Percentiles rank a stretch among this genome's conserved stretches.
These are phyloP conservation scores for Nakazawaea anatomiae DNA, from an alignment of 805 yeast genomes.

Conservation along the genomic window DNA sequence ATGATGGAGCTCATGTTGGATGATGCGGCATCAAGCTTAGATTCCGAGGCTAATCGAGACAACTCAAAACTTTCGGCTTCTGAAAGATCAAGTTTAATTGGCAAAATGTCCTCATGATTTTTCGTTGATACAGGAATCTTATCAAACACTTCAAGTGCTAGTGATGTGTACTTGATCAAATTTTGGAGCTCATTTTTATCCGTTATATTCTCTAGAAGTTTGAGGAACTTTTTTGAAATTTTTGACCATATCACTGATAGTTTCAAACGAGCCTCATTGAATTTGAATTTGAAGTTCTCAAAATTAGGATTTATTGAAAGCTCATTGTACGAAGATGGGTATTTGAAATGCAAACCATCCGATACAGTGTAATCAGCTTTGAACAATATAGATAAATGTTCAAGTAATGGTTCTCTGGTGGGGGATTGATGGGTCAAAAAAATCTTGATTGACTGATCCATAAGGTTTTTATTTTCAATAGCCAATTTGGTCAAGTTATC, in stretches of 20 bases:
- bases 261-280: conserved; percentile 54
- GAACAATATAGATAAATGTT: conserved; percentile 59
- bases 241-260: conserved; percentile 60
- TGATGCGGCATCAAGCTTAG: not conserved
- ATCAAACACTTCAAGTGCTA: conserved; percentile 58
- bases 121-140: conserved; percentile 47
- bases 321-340: conserved; percentile 66
- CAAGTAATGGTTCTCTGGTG: conserved; percentile 60
- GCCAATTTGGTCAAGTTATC: conserved; percentile 36
- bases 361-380: conserved; percentile 69
- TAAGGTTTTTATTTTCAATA: conserved; percentile 23
- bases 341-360: conserved; percentile 67
- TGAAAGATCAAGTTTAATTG: conserved; percentile 20
- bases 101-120: conserved; percentile 26
- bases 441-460: conserved; percentile 43
- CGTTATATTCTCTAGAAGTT: conserved; percentile 29
- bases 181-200: conserved; percentile 24
- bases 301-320: conserved; percentile 56
- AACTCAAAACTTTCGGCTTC: conserved; percentile 8
- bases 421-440: conserved; percentile 69
- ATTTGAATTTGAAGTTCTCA: conserved; percentile 58
- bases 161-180: conserved; percentile 39
- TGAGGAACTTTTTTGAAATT: conserved; percentile 46
- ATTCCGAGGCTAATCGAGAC: not conserved
- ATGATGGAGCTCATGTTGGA: conserved; percentile 31